phyloP scores from a whole-genome alignment of 352 stramenopile species.

The Pythium sukuiense region DNA sequence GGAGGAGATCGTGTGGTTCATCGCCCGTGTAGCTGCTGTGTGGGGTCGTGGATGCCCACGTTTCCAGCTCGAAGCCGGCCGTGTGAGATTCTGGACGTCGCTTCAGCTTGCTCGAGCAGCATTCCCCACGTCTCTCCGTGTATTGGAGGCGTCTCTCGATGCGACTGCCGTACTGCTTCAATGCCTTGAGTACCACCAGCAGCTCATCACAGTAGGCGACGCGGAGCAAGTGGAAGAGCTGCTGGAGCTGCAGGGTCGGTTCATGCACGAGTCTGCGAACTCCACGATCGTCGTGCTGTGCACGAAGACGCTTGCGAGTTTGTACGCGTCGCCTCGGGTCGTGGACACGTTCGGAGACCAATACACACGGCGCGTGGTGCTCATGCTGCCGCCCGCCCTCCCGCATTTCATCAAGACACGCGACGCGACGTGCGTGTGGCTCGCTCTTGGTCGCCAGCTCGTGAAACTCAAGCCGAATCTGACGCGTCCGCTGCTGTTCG shows the following conservation, averaged over 20 bases:
- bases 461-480: neutral
- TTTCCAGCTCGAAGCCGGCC: slow-evolving; percentile 43
- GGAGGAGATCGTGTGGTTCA: slow-evolving; percentile 45
- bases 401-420: neutral
- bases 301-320: neutral
- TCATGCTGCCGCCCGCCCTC: neutral
- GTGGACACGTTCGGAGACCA: neutral
- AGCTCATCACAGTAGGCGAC: neutral
- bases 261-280: neutral
- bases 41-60: slow-evolving; percentile 28
- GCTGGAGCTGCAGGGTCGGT: slow-evolving; percentile 25
- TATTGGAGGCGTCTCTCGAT: slow-evolving; percentile 35
- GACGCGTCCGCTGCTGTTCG: slow-evolving; percentile 17
- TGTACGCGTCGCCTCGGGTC: slow-evolving; percentile 10
- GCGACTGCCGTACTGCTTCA: slow-evolving; percentile 33
- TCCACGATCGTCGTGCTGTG: neutral
- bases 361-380: neutral
- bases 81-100: slow-evolving; percentile 33
- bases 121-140: slow-evolving; percentile 34
- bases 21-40: slow-evolving; percentile 30
- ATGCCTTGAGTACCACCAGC: slow-evolving; percentile 36
- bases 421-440: neutral
- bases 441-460: neutral
- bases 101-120: slow-evolving; percentile 32
- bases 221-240: slow-evolving; percentile 24